Percentiles rank a stretch among this genome's conserved stretches.
These are phyloP conservation scores for Choiromyces venosus DNA, from an alignment of 495 filamentous ascomycete species.

Conservation along the genomic window DNA sequence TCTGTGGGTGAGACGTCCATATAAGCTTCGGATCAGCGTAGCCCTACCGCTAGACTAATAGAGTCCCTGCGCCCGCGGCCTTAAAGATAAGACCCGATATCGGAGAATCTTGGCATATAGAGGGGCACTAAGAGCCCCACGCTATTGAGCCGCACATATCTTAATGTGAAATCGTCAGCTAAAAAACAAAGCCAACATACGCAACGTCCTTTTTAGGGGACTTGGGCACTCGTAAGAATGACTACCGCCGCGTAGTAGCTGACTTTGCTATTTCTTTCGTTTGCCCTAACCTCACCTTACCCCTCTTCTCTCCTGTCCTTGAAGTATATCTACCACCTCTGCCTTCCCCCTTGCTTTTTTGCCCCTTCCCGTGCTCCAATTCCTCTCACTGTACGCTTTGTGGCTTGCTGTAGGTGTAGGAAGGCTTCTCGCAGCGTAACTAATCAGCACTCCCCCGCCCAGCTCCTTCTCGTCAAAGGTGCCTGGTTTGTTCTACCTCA, in stretches of 20 bases:
- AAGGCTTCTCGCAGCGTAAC: background rate
- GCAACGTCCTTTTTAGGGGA: background rate
- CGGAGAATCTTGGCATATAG: background rate
- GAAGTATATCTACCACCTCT: conserved; percentile 7
- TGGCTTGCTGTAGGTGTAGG: conserved; percentile 9
- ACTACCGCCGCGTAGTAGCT: background rate
- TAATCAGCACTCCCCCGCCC: background rate
- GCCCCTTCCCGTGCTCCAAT: conserved; percentile 1
- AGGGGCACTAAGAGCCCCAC: background rate
- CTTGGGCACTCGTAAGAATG: background rate
- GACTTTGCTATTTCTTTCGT: background rate
- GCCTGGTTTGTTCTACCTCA: background rate
- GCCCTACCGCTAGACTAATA: background rate
- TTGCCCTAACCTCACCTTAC: conserved; percentile 9
- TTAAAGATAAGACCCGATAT: background rate
- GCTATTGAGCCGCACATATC: background rate
- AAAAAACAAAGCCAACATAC: background rate
- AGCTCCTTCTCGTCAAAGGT: background rate
- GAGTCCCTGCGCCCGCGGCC: background rate
- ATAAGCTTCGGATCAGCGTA: background rate
- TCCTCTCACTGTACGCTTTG: background rate
- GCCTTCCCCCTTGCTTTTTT: background rate
- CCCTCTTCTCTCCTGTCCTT: conserved; percentile 3
- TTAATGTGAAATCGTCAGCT: background rate
- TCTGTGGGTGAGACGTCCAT: background rate